Evolutionary conservation across 164 flowering plant genomes (phyloP), one percentile per base, ranked within the genome.

Genomic region (Piper betle): DNA sequence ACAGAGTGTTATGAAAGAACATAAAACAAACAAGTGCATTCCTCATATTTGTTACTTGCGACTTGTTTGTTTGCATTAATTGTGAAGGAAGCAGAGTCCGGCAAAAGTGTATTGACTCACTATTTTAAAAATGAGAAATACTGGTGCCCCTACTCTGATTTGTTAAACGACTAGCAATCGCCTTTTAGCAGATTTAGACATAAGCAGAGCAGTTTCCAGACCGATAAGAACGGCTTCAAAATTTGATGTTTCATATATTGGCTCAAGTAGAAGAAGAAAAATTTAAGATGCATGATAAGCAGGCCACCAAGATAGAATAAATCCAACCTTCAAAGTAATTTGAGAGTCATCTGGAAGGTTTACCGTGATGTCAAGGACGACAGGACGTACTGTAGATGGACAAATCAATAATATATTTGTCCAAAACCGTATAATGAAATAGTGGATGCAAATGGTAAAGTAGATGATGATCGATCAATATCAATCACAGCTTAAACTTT

Each of bases 281-380:
- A 0, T 25, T 25, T 25, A 25, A 25, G 33, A 25, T 25, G 2
- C 2, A 25, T 25, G 33, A 25, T 25, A 25, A 25, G 33, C 33
- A 25, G 1, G 33, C 33, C 1, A 42, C 46, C 46, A 39, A 20
- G 37, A 60, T 9, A 19, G 19, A 43, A 19, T 9, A 43, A n/a
- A 16, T 42, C 81, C 55, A 64, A 93, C 98, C 98, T 90, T 93
- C 37, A 93, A 62, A 56, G 80, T 60, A 59, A 86, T 81, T 5
- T 66, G 80, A 52, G 92, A 82, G 41, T 88, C 86, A 58, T 89
- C 93, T 1, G 96, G 88, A 41, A 93, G 96, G 63, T 82, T 84
- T 2, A 90, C 79, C 15, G 84, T 79, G 72, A 90, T 82, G 69
- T 93, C 98, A 71, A 86, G 41, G 17, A 81, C 92, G 56, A 87